Evolutionary conservation across 2,329 filamentous ascomycete genomes (phyloP), one percentile per base, ranked within the genome.

Genomic region (Sclerotinia nivalis): DNA sequence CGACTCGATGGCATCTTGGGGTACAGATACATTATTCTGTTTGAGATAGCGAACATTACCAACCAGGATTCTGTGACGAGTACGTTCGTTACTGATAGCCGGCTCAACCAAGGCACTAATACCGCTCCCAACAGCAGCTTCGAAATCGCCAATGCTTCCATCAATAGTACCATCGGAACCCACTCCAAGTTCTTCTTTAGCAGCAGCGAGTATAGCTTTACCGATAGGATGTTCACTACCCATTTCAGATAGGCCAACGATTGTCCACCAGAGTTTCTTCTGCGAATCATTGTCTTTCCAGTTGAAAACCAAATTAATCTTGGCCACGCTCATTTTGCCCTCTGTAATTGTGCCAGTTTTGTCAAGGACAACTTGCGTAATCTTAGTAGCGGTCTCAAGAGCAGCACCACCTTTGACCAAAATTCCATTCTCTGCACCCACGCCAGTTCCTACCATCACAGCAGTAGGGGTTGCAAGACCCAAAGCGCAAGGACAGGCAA

Each of bases 401-500:
- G 94, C 93, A 54, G 93, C 94, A 69, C 96, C 96, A 68, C 96
- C 95, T 82, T 99, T 99, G 79, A 98, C 93, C n/a, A 99, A 84
- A 75, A 99, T 99, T 34, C 96, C 96, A 75, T 97, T 91, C 80
- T 97, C 92, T 2, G 96, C 96, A 65, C 96, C 96, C 45, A 97
- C 89, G 71, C 96, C 96, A n/a, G 96, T 98, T 56, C 96, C 96
- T 43, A 99, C 96, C 96, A 99, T 98, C 79, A 99, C 94, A 2
- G 96, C 96, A 0, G 96, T 99, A 2, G 96, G 96, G 1, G 96
- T 98, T 34, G 93, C 94, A 25, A 99, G 86, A 69, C 96, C 96
- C n/a, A 99, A 88, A 1, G 96, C 96, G 78, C 96, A 99, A 25
- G 96, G 96, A 78, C 96, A 99, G 6, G 96, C 96, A 80, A 99